Base-by-base conservation (phyloP, 1,284 basidiomycete genomes). In the Papiliotrema laurentii region DNA sequence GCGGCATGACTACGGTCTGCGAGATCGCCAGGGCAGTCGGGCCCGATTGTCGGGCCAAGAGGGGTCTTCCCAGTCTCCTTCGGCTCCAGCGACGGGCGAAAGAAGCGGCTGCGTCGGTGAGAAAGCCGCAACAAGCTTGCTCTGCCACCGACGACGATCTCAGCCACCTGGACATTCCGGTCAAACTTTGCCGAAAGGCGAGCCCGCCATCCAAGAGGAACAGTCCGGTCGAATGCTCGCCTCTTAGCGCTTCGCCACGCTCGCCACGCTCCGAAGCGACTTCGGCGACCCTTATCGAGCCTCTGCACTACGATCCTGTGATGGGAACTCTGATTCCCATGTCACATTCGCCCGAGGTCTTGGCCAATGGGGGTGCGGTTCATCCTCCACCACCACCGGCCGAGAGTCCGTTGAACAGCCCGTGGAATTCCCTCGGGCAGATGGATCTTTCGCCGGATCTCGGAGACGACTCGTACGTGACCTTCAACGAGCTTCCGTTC, bases 21-120 rank as follows among this genome's bases (percentile, higher is more conserved):
- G 71, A 72, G 49, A 66, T 74, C 10, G 61, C 66, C 0, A 55
- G 59, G 6, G 69, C 69, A 1, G 65, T 70, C 13, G 54, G 64
- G 1, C 59, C 65, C 26, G 71, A 70, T 1, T 69, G 64, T 45
- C 58, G 69, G 24, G 72, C 71, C 11, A 71, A 70, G 53, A 64
- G 64, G 40, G 71, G 71, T 6, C 53, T 74, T 6, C 58, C 55
- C 0, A 64, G 68, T 27, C 59, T 74, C 3, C 47, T 69, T 5
- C 60, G 67, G 18, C 59, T 73, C 2, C 59, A 65, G 6, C 56
- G 60, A 40, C 58, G 66, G 2, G 71, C 72, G 2, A 61, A 63
- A 36, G 56, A 66, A 16, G 59, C 64, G 11, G 59, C 67, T 11
- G 22, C 19, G 5, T 33, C 21, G 3, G 34, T 26, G n/a, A 26